A percentile compares a stretch with the other conserved stretches of the same genome.
Conservation (phyloP, 1,139 yeast genomes). For the Suhomyces terraborum region DNA sequence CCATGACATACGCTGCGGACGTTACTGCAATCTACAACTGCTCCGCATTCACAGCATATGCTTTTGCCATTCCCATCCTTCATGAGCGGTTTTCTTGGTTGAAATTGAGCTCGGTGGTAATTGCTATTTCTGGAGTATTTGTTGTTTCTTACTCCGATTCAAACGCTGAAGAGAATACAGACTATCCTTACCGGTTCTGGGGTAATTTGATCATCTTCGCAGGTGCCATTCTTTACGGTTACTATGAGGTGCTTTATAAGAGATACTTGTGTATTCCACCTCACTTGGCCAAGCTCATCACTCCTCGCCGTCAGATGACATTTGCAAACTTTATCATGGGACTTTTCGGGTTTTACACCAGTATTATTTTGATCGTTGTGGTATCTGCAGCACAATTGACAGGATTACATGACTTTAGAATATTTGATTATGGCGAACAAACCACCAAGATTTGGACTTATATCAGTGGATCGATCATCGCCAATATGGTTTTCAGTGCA, state of each 20-base stretch:
- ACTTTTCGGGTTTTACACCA: slow-evolving; percentile 62
- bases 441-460: slow-evolving; percentile 44
- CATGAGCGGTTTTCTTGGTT: slow-evolving; percentile 65
- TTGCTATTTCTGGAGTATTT: slow-evolving; percentile 75
- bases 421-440: slow-evolving; percentile 50
- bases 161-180: slow-evolving; percentile 19
- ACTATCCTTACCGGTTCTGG: slow-evolving; percentile 61
- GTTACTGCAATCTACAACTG: slow-evolving; percentile 90
- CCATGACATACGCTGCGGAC: slow-evolving; percentile 79
- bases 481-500: slow-evolving; percentile 71
- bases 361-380: slow-evolving; percentile 49
- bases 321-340: slow-evolving; percentile 52
- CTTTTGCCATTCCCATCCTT: slow-evolving; percentile 77
- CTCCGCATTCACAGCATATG: slow-evolving; percentile 84
- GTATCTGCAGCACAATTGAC: slow-evolving; percentile 54
- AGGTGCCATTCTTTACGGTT: slow-evolving; percentile 84
- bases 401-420: slow-evolving; percentile 60
- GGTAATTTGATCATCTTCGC: slow-evolving; percentile 73
- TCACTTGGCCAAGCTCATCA: slow-evolving; percentile 44
- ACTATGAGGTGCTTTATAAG: slow-evolving; percentile 84
- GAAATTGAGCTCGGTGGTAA: slow-evolving; percentile 66
- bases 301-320: slow-evolving; percentile 51
- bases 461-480: slow-evolving; percentile 52
- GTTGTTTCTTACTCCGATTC: slow-evolving; percentile 74
- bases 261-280: slow-evolving; percentile 73